phyloP scores from a whole-genome alignment of 805 yeast species.

The Ogataea corticis region DNA sequence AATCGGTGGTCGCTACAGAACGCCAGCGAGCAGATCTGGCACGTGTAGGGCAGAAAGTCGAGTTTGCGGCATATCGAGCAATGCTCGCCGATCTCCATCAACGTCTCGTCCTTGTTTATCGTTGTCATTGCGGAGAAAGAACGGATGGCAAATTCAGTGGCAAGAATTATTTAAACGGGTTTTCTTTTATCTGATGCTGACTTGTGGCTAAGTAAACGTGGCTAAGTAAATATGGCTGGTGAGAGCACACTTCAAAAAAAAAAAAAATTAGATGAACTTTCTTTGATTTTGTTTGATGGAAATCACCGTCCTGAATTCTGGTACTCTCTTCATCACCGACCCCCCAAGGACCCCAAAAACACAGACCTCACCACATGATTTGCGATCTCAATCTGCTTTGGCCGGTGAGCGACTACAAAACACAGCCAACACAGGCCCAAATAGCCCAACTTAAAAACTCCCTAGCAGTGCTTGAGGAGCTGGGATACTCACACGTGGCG shows the following conservation, averaged over 20 bases:
- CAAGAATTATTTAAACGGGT: too few species aligned
- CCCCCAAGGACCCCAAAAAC: too few species aligned
- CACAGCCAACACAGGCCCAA: constrained; percentile 43
- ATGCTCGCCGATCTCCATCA: constrained; percentile 59
- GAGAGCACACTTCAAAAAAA: too few species aligned
- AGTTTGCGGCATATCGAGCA: constrained; percentile 52
- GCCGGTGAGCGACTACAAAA: constrained; percentile 56
- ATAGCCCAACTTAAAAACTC: constrained; percentile 47
- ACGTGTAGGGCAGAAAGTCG: constrained; percentile 60
- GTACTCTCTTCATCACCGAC: too few species aligned
- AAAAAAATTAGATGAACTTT: too few species aligned
- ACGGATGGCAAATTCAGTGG: neutral
- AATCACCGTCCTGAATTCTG: too few species aligned
- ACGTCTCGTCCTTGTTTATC: constrained; percentile 28
- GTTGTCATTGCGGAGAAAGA: constrained; percentile 10
- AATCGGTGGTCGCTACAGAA: constrained; percentile 54
- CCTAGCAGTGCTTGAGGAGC: constrained; percentile 50
- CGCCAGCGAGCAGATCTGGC: constrained; percentile 41
- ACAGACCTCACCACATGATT: constrained; percentile 42
- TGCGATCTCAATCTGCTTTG: constrained; percentile 74
- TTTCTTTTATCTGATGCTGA: neutral
- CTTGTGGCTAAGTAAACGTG: too few species aligned
- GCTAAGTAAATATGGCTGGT: too few species aligned
- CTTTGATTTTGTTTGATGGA: too few species aligned
- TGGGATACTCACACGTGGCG: constrained; percentile 79